Conservation (phyloP, 306 rosid genomes). For the Rosa lucieae region DNA sequence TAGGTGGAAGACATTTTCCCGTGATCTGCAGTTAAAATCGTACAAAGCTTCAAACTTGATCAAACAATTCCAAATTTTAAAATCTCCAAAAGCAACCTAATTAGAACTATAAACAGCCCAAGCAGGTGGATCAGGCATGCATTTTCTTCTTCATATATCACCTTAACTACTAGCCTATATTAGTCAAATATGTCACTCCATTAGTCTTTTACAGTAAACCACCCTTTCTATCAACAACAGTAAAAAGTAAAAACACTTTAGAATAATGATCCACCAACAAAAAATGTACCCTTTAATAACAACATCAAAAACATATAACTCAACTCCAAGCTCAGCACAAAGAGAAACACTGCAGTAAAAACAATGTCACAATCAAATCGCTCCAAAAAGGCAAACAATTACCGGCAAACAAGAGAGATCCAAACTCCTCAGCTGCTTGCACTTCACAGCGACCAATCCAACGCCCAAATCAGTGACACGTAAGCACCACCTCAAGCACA, state of each 20-base stretch:
- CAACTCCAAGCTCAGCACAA: neutral
- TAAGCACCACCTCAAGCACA: slow-evolving; percentile 78
- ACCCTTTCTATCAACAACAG: neutral
- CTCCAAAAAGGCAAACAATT: neutral
- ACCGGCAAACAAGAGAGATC: slow-evolving; percentile 89
- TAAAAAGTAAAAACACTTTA: neutral
- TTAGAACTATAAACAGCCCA: neutral
- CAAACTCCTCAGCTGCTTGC: slow-evolving; percentile 61
- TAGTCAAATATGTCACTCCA: neutral
- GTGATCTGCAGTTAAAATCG: slow-evolving; percentile 35
- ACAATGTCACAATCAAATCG: neutral
- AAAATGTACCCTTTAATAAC: neutral
- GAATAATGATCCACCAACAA: slow-evolving; percentile 6
- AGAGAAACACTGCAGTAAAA: neutral
- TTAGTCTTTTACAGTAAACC: neutral
- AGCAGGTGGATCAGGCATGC: neutral
- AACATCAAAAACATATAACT: neutral
- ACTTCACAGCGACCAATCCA: slow-evolving; percentile 72
- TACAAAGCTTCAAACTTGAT: neutral
- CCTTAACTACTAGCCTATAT: neutral
- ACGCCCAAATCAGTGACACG: slow-evolving; percentile 86
- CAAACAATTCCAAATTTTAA: neutral
- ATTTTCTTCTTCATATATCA: neutral
- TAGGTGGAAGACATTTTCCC: slow-evolving; percentile 42
- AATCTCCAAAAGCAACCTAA: neutral